phyloP scores from a whole-genome alignment of 139 green algal species.

The Chlamydomonas sp. region DNA sequence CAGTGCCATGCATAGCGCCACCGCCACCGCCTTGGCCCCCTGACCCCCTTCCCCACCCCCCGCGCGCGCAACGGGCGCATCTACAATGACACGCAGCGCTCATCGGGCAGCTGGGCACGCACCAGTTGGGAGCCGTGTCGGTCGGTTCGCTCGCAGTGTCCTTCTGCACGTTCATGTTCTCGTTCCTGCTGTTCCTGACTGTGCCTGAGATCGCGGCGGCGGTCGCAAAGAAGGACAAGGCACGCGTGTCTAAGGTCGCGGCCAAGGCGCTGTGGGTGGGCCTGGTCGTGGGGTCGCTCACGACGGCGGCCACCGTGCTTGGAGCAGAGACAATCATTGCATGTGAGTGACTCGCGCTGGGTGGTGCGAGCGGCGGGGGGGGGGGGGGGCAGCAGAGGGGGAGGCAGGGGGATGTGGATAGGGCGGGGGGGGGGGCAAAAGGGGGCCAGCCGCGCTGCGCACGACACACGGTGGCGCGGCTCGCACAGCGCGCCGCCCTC shows the following conservation, averaged over 20 bases:
- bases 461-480: no score
- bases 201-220: slow-evolving; percentile 51
- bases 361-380: background rate
- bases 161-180: slow-evolving; percentile 52
- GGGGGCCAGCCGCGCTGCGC: no score
- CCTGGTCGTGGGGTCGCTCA: background rate
- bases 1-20: background rate
- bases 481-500: no score
- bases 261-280: slow-evolving; percentile 43
- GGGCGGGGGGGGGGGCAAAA: no score
- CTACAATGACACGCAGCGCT: slow-evolving; percentile 36
- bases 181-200: slow-evolving; percentile 57
- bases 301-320: slow-evolving; percentile 13
- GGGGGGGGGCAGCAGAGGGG: background rate
- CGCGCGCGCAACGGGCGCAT: background rate
- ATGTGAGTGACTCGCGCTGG: slow-evolving; percentile 17
- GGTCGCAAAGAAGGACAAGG: slow-evolving; percentile 8
- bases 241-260: slow-evolving; percentile 27
- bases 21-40: background rate
- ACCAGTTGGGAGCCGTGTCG: slow-evolving; percentile 48
- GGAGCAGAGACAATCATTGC: slow-evolving; percentile 21
- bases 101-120: slow-evolving; percentile 45
- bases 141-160: slow-evolving; percentile 44
- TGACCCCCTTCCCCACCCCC: no score
- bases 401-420: no score